These are phyloP conservation scores for Elsinoe fawcettii DNA, from an alignment of 2,329 filamentous ascomycete genomes.

Conservation along the genomic window DNA sequence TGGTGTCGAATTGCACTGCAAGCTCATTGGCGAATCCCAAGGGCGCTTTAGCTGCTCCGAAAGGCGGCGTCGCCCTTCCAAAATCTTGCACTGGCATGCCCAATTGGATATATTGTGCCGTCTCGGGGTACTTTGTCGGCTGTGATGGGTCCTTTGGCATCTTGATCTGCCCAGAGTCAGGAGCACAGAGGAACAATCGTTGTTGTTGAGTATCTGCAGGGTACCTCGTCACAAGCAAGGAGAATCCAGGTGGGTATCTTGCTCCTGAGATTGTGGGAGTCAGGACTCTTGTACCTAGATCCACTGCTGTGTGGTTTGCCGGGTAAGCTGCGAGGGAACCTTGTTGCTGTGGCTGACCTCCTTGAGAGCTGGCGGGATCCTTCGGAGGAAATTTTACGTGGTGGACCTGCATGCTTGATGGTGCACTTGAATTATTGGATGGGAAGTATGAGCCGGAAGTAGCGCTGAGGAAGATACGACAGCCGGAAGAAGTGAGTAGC, in stretches of 20 bases:
- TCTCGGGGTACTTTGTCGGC: slow-evolving; percentile 61
- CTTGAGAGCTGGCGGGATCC: slow-evolving; percentile 20
- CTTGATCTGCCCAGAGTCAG: slow-evolving; percentile 78
- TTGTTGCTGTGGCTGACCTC: slow-evolving; percentile 18
- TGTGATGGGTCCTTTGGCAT: slow-evolving; percentile 28
- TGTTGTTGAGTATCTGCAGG: slow-evolving; percentile 36
- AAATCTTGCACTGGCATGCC: slow-evolving; percentile 69
- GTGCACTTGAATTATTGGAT: slow-evolving; percentile 51
- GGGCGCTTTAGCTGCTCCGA: slow-evolving; percentile 59
- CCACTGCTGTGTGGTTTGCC: slow-evolving; percentile 22
- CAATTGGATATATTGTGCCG: slow-evolving; percentile 70
- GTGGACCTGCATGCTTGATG: slow-evolving; percentile 90
- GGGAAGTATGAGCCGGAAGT: slow-evolving; percentile 66
- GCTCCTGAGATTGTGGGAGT: slow-evolving; percentile 30
- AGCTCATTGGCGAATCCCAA: slow-evolving; percentile 89
- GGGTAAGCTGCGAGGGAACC: slow-evolving; percentile 17
- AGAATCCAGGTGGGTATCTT: slow-evolving; percentile 79
- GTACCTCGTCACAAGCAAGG: slow-evolving; percentile 67
- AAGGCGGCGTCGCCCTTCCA: slow-evolving; percentile 65
- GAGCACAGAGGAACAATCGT: slow-evolving; percentile 73
- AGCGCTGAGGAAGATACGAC: slow-evolving; percentile 84
- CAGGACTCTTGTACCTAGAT: slow-evolving; percentile 30
- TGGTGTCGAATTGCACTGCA: slow-evolving; percentile 86
- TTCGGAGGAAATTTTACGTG: slow-evolving; percentile 88
- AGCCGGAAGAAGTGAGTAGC: slow-evolving; percentile 83